phyloP scores from a whole-genome alignment of 176 grass and related monocot species.

The Microstegium vimineum region DNA sequence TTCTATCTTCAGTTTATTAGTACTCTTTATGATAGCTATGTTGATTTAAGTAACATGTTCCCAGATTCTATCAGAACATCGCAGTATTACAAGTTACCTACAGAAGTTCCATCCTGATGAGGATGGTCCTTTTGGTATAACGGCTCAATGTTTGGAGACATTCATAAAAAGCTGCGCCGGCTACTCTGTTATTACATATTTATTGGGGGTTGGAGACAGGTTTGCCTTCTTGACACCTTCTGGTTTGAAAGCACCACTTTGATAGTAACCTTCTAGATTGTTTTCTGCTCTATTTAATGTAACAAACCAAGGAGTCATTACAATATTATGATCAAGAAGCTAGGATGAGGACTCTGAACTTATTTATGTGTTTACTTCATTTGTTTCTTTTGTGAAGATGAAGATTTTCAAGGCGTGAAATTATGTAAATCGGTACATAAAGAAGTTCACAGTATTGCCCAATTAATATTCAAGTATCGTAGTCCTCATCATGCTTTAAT shows the following conservation, averaged over 20 bases:
- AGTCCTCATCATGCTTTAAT: neutral
- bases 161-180: conserved; percentile 93
- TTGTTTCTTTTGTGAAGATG: neutral
- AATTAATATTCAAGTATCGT: neutral
- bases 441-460: neutral
- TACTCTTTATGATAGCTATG: conserved; percentile 4
- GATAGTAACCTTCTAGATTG: neutral
- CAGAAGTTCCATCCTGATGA: conserved; percentile 85
- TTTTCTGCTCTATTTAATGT: neutral
- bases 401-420: neutral
- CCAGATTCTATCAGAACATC: conserved; percentile 88
- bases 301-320: no score
- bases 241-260: conserved; percentile 6
- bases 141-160: conserved; percentile 85
- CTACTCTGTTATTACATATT: conserved; percentile 96
- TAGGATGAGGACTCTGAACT: neutral
- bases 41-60: conserved; percentile 16
- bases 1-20: conserved; percentile 12
- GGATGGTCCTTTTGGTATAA: conserved; percentile 91
- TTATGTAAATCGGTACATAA: neutral
- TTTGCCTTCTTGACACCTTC: conserved; percentile 16
- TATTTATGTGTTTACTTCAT: neutral
- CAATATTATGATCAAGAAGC: neutral
- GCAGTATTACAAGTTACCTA: conserved; percentile 87
- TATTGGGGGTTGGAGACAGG: conserved; percentile 98